Evolutionary conservation across 352 stramenopile genomes (phyloP).

Genomic region (Phytophthora macrochlamydospora): DNA sequence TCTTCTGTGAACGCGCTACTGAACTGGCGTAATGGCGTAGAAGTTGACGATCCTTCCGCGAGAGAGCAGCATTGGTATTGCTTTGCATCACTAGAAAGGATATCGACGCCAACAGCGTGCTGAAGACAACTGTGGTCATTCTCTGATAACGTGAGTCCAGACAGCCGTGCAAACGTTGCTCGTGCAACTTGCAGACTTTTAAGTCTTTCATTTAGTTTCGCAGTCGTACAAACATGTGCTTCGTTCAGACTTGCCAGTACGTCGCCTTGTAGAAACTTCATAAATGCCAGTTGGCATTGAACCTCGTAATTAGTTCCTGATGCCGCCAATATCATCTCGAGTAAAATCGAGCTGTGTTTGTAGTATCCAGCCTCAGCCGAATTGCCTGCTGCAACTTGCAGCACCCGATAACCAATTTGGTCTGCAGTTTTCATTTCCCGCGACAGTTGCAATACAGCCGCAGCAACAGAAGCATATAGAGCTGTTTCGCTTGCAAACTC

Average conservation of each 20-base stretch:
- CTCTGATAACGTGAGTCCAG: constrained; percentile 16
- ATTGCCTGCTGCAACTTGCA: constrained; percentile 14
- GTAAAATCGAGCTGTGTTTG: constrained; percentile 17
- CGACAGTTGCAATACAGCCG: constrained; percentile 3
- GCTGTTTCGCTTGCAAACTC: constrained; percentile 26
- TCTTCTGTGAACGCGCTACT: constrained; percentile 50
- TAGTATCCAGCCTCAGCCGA: constrained; percentile 37
- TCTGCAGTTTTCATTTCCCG: too few relatives aligned
- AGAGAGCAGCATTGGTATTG: constrained; percentile 9
- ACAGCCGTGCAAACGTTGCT: constrained; percentile 25
- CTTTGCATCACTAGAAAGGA: constrained; percentile 5
- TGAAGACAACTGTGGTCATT: constrained; percentile 30
- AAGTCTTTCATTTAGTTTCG: constrained; percentile 4
- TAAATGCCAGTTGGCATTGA: constrained; percentile 32
- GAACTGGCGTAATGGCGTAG: constrained; percentile 18
- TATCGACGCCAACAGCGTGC: not conserved
- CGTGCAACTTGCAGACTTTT: constrained; percentile 29
- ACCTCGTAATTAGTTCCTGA: not conserved
- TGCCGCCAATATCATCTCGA: constrained; percentile 12
- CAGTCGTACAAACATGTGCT: constrained; percentile 9
- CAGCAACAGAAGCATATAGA: constrained; percentile 33
- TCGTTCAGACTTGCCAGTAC: constrained; percentile 11
- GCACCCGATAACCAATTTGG: not conserved
- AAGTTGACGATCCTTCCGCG: not conserved
- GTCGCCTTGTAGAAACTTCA: constrained; percentile 37